These are phyloP conservation scores for Neurospora sp. DNA, from an alignment of 495 filamentous ascomycete species.

Conservation along the genomic window DNA sequence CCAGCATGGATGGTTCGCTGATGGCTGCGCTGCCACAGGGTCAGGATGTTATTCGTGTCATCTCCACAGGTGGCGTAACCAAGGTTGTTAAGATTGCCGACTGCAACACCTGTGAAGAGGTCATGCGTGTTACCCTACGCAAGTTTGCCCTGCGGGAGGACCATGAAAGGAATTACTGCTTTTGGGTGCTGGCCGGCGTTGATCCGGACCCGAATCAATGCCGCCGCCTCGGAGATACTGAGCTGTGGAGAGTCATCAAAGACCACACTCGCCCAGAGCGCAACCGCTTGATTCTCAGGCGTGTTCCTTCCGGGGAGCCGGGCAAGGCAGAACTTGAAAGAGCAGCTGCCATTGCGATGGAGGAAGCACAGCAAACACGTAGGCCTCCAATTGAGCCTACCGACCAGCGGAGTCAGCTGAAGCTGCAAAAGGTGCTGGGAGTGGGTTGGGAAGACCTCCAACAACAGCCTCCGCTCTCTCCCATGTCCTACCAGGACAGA, in stretches of 20 bases:
- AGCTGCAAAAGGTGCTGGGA: conserved; percentile 75
- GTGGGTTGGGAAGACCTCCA: conserved; percentile 65
- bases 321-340: conserved; percentile 68
- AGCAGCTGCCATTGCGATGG: conserved; percentile 71
- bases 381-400: conserved; percentile 51
- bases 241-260: conserved; percentile 76
- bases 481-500: conserved; percentile 55
- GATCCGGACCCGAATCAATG: conserved; percentile 70
- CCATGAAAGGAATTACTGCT: conserved; percentile 70
- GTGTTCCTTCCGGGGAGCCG: conserved; percentile 79
- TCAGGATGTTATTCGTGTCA: conserved; percentile 78
- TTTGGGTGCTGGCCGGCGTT: conserved; percentile 72
- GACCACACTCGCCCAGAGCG: conserved; percentile 68
- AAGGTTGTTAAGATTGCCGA: conserved; percentile 83
- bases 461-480: conserved; percentile 71
- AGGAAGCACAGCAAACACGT: conserved; percentile 70
- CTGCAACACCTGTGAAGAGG: conserved; percentile 82
- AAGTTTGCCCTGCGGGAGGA: conserved; percentile 72
- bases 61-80: conserved; percentile 81
- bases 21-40: conserved; percentile 72
- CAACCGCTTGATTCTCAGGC: conserved; percentile 79
- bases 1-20: conserved; percentile 68
- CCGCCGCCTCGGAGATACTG: conserved; percentile 68
- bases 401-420: conserved; percentile 56
- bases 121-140: conserved; percentile 72